These are phyloP conservation scores for Diaporthe sp. DNA, from an alignment of 2,329 filamentous ascomycete species.

Conservation along the genomic window DNA sequence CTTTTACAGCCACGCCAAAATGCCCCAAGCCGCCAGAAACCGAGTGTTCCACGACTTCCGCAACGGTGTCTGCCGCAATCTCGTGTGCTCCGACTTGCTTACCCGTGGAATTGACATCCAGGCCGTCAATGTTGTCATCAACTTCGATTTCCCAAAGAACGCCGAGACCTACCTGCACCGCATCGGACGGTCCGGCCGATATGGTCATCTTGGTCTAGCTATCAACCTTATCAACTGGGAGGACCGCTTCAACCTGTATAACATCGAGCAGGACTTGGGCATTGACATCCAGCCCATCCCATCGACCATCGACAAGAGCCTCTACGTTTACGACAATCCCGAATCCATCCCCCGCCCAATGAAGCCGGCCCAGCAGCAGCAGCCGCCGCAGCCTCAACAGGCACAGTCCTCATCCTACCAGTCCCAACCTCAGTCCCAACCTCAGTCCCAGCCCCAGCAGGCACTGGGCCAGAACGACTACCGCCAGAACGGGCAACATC, in stretches of 20 bases:
- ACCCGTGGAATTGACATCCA: slow-evolving; percentile 99
- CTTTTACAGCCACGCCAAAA: slow-evolving; percentile 99
- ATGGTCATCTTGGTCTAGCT: slow-evolving; percentile 95
- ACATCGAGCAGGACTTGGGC: slow-evolving; percentile 96
- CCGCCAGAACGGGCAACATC: slow-evolving; percentile 56
- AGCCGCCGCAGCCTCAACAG: slow-evolving; percentile 43
- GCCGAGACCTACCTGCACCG: slow-evolving; percentile 98
- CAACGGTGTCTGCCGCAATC: slow-evolving; percentile 96
- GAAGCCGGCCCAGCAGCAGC: slow-evolving; percentile 44
- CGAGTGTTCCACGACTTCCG: slow-evolving; percentile 99
- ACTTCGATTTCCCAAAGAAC: slow-evolving; percentile 99
- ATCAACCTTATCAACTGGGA: slow-evolving; percentile 99
- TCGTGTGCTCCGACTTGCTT: slow-evolving; percentile 96
- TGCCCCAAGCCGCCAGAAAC: slow-evolving; percentile 97
- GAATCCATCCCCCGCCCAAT: slow-evolving; percentile 92
- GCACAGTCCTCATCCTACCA: slow-evolving; percentile 42
- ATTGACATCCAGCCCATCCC: slow-evolving; percentile 99
- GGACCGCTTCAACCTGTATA: slow-evolving; percentile 98
- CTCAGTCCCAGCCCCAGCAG: slow-evolving; percentile 29
- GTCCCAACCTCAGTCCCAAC: slow-evolving; percentile 36
- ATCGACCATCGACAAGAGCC: slow-evolving; percentile 92
- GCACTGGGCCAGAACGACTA: slow-evolving; percentile 53
- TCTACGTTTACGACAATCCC: slow-evolving; percentile 98
- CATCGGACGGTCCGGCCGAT: slow-evolving; percentile 97
- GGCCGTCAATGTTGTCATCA: slow-evolving; percentile 99